These are phyloP conservation scores for Oldenlandia corymbosa DNA, from an alignment of 257 asterid genomes.

Conservation along the genomic window DNA sequence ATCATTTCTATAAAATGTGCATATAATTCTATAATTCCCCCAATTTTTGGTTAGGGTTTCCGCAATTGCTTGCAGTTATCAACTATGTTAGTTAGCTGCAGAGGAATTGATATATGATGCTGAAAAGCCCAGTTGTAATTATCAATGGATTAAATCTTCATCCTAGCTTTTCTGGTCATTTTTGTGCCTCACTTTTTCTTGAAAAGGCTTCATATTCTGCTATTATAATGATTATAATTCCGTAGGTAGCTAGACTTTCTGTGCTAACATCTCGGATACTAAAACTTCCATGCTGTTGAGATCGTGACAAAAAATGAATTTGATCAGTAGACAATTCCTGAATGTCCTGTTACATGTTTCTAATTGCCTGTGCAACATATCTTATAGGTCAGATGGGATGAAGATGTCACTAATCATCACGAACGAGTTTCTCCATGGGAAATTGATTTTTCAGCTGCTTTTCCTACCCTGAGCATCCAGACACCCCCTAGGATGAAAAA, in stretches of 20 bases:
- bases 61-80: background rate
- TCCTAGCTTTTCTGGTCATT: no score
- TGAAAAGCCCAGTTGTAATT: background rate
- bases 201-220: no score
- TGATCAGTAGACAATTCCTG: background rate
- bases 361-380: conserved; percentile 11
- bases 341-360: background rate
- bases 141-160: background rate
- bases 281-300: background rate
- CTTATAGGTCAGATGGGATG: conserved; percentile 93
- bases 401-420: conserved; percentile 67
- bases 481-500: conserved; percentile 80
- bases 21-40: no score
- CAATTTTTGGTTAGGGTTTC: no score
- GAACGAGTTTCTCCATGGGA: conserved; percentile 99
- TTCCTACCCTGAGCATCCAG: conserved; percentile 63
- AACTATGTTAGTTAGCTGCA: background rate
- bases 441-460: conserved; percentile 80
- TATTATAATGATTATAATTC: no score
- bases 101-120: background rate
- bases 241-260: background rate
- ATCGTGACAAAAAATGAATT: background rate
- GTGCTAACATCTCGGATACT: no score
- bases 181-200: no score
- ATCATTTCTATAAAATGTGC: background rate